Evolutionary conservation across 2,329 filamentous ascomycete genomes (phyloP), one percentile per base, ranked within the genome.

Genomic region (Teratosphaeria destructans): DNA sequence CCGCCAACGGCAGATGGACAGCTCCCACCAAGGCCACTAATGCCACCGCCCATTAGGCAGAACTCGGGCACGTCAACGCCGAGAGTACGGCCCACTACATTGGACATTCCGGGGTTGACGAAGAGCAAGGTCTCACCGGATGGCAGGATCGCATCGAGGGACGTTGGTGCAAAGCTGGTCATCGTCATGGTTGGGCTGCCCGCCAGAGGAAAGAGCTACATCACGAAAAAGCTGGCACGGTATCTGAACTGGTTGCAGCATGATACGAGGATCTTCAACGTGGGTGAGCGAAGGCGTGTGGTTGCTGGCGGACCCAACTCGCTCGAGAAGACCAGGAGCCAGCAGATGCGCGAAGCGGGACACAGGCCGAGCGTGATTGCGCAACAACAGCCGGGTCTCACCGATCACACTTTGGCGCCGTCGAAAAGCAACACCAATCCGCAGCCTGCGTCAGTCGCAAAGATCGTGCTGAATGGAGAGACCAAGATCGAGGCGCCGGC

Each of bases 181-280:
- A 95, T 99, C 69, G 86, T 99, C 73, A 99, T 99, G 94, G 94
- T 99, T 62, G 94, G 94, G 64, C 78, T 99, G 68, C 94, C 94
- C 2, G 94, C 94, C 10, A 82, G 94, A 69, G 94, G 94, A 72
- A 99, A 99, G 78, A 96, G 92, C 59, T 99, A 99, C 76, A 95
- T 99, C 69, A 97, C 94, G 62, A 97, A 97, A 80, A 99, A 99
- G 78, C 83, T 99, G 63, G 89, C 94, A 61, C 84, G 94, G 62
- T 99, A 97, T 72, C 78, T 99, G 56, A 93, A 95, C 56, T 99
- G 94, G 94, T 85, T 96, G 70, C 94, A 99, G 71, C 93, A 99
- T 75, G 90, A 96, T 70, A 94, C 92, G 12, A 84, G 82, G 66
- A 96, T 99, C 67, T 99, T 99, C 83, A 99, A 99, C 69, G 94